A percentile compares a stretch with the other conserved stretches of the same genome.
Conservation (phyloP, 139 green algal species). For the Trebouxia sp. region DNA sequence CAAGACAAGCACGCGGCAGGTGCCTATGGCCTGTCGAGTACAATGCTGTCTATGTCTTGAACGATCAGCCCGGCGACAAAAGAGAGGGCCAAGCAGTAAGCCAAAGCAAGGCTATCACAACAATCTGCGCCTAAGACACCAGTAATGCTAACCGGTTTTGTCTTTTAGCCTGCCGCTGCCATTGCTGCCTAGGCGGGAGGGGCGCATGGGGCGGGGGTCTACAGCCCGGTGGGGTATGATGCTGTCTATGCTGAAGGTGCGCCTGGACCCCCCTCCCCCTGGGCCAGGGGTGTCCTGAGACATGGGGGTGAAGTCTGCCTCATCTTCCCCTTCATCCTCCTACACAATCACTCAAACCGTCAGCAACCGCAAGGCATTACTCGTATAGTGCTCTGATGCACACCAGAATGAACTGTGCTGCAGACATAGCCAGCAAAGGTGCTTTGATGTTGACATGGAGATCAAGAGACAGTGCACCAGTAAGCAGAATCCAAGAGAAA, state of each 20-base stretch:
- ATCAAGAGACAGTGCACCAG: no score
- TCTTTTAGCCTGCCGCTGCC: background rate
- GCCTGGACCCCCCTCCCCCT: background rate
- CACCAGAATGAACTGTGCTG: no score
- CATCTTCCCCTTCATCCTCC: slow-evolving; percentile 34
- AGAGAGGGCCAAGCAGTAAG: no score
- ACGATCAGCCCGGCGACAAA: no score
- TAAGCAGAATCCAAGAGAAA: no score
- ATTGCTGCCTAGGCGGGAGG: background rate
- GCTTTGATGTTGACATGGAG: no score
- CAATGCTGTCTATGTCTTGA: no score
- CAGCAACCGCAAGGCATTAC: background rate
- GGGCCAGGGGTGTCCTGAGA: background rate
- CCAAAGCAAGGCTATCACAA: background rate
- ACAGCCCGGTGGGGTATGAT: slow-evolving; percentile 21
- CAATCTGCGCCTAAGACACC: background rate
- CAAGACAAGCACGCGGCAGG: no score
- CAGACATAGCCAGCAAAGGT: no score
- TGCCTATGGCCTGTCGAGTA: no score
- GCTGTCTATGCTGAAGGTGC: slow-evolving; percentile 1
- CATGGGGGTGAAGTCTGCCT: slow-evolving; percentile 21
- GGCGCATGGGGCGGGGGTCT: background rate
- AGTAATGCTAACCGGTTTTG: background rate
- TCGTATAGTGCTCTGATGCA: no score
- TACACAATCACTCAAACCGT: background rate